These are phyloP conservation scores for Calonectria honghensis DNA, from an alignment of 2,329 filamentous ascomycete species.

Conservation along the genomic window DNA sequence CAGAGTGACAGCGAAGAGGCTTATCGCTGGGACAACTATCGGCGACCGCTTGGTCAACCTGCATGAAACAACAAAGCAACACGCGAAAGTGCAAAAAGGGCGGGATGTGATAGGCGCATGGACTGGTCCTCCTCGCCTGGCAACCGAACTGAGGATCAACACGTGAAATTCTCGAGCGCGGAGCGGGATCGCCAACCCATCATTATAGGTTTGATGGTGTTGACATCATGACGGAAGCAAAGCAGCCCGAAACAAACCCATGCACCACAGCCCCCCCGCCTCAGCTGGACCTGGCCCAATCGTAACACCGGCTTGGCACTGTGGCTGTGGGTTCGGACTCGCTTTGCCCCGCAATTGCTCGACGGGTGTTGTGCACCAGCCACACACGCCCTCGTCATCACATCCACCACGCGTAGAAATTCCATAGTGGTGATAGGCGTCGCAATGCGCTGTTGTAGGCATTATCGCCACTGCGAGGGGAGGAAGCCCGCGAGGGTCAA, in stretches of 20 bases:
- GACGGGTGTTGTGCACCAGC: constrained; percentile 13
- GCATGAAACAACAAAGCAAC: constrained; percentile 30
- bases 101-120: not conserved
- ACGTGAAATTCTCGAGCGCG: constrained; percentile 12
- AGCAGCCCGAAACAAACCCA: constrained; percentile 11
- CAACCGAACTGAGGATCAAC: constrained; percentile 22
- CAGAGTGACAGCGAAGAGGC: not conserved
- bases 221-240: constrained; percentile 17
- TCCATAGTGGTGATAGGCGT: not conserved
- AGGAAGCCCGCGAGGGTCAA: not conserved
- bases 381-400: constrained; percentile 25
- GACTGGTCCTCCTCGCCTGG: not conserved
- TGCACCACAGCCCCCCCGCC: constrained; percentile 9
- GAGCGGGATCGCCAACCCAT: constrained; percentile 4
- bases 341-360: constrained; percentile 7
- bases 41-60: not conserved
- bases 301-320: not conserved
- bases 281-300: constrained; percentile 11
- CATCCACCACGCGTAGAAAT: constrained; percentile 7
- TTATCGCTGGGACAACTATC: not conserved
- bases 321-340: constrained; percentile 19
- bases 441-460: not conserved
- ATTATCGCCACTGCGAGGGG: not conserved
- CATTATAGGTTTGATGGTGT: constrained; percentile 2
- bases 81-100: not conserved